Conservation (phyloP, 306 rosid species). For the Lathyrus sativus region DNA sequence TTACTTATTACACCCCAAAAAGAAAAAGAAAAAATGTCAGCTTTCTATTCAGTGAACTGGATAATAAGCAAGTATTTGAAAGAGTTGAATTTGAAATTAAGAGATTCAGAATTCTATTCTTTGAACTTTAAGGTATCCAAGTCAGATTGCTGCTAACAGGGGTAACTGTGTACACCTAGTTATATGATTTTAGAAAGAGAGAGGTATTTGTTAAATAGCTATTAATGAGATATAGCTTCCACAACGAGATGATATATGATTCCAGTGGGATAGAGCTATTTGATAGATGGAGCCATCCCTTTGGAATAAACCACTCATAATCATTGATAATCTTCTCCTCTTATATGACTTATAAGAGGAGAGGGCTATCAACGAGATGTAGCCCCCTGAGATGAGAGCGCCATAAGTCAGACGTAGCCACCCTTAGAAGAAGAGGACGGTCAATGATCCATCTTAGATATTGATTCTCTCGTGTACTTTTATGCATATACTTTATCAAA, state of each 20-base stretch:
- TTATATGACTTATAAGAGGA: background rate
- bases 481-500: background rate
- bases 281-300: background rate
- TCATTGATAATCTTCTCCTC: too few relatives aligned
- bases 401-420: background rate
- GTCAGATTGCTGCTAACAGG: background rate
- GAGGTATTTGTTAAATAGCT: constrained; percentile 1
- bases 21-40: background rate
- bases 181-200: constrained; percentile 9
- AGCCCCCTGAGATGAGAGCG: too few relatives aligned
- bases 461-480: constrained; percentile 4
- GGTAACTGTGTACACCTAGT: background rate
- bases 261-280: background rate
- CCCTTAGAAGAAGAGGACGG: background rate
- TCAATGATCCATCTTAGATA: background rate
- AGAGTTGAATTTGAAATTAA: constrained; percentile 8
- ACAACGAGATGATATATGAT: constrained; percentile 3
- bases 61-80: constrained; percentile 4
- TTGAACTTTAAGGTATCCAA: background rate
- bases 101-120: constrained; percentile 9
- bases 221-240: background rate
- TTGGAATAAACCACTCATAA: background rate
- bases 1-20: constrained; percentile 7
- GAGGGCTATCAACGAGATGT: constrained; percentile 1
- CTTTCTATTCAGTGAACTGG: background rate